A percentile compares a stretch with the other conserved stretches of the same genome.
Conservation (phyloP, 306 rosid species). For the Castanea sativa region DNA sequence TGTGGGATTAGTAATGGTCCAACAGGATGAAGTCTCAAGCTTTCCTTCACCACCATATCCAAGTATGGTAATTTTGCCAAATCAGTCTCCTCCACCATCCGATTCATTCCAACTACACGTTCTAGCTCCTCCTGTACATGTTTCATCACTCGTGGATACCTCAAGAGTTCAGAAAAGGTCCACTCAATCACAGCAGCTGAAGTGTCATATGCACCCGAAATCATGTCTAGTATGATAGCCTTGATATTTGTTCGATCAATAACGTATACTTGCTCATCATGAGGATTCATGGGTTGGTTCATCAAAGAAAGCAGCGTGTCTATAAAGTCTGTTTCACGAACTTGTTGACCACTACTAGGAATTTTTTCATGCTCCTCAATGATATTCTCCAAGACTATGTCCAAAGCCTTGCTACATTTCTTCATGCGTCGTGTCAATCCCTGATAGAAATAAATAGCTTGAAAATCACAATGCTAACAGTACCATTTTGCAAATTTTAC, state of each 20-base stretch:
- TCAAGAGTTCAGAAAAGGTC: constrained; percentile 42
- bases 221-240: constrained; percentile 32
- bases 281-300: constrained; percentile 28
- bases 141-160: constrained; percentile 37
- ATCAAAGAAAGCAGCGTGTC: constrained; percentile 25
- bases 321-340: constrained; percentile 6
- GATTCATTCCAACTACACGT: constrained; percentile 23
- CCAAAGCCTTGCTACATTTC: constrained; percentile 21
- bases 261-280: constrained; percentile 10
- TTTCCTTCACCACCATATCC: constrained; percentile 43
- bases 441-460: not conserved
- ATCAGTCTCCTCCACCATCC: constrained; percentile 35
- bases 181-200: constrained; percentile 10
- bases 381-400: constrained; percentile 27
- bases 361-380: constrained; percentile 29
- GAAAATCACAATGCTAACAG: no score
- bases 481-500: no score
- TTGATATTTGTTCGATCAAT: constrained; percentile 35
- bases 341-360: not conserved
- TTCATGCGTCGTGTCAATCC: constrained; percentile 21
- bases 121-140: constrained; percentile 45
- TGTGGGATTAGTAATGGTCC: constrained; percentile 36
- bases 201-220: constrained; percentile 16
- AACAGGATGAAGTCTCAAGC: constrained; percentile 33
- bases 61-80: constrained; percentile 30